phyloP scores from a whole-genome alignment of 2,329 filamentous ascomycete species.

The Exophiala calicioides region DNA sequence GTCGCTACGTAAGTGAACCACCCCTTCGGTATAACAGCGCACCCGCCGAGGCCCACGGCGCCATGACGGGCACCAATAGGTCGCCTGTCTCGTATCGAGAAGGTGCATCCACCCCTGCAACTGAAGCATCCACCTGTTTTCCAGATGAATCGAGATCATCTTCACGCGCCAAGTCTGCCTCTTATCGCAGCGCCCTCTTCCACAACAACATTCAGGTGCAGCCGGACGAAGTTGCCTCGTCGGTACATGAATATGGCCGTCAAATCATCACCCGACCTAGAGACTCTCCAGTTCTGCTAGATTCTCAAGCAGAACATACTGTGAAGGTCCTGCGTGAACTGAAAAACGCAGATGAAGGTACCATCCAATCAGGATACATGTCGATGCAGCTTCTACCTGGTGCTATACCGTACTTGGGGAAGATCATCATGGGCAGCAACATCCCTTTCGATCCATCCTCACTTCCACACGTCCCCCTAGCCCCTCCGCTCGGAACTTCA shows the following conservation, averaged over 20 bases:
- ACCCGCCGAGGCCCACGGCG: no score
- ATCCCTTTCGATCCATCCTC: not conserved
- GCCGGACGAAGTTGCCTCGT: not conserved
- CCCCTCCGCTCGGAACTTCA: not conserved
- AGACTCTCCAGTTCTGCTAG: not conserved
- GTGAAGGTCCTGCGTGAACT: not conserved
- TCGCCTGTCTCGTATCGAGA: no score
- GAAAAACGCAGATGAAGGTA: constrained; percentile 5
- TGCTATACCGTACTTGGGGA: not conserved
- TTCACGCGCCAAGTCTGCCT: constrained; percentile 4
- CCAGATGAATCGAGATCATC: constrained; percentile 4
- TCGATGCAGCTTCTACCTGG: not conserved
- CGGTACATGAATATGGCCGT: constrained; percentile 1
- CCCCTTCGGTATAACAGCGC: no score
- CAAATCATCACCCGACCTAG: constrained; percentile 1
- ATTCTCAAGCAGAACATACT: not conserved
- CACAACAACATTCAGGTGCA: constrained; percentile 6
- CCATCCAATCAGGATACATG: constrained; percentile 5
- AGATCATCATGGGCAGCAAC: not conserved
- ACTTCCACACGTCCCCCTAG: constrained; percentile 4
- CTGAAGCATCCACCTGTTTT: not conserved
- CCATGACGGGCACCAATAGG: no score
- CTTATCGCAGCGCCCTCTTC: constrained; percentile 3
- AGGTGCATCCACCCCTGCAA: no score
- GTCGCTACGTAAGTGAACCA: no score